Base-by-base conservation (phyloP, 2,329 filamentous ascomycete genomes). In the Cordyceps pruinosa region DNA sequence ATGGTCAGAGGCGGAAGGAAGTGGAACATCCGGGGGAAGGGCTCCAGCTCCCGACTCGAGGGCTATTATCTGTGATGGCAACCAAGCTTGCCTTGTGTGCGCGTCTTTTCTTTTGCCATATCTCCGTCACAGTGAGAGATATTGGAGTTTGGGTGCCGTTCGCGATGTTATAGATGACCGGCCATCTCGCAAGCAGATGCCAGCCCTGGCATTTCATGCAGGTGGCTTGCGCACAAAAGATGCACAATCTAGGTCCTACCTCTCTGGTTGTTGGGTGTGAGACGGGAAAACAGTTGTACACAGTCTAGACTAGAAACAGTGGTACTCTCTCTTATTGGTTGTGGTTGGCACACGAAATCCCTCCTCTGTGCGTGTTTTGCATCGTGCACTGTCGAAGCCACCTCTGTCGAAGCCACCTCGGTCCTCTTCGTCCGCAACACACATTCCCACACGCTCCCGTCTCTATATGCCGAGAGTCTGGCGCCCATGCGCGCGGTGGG, bases 231-330 rank as follows among this genome's bases (percentile, higher is more conserved):
- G 21, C 45, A 25, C 28, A 34, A 23, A n/a, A 26, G 28, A 19
- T 19, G 41, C 30, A 45, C 50, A 45, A 53, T 53, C 41, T 35
- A 25, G 50, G 50, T 45, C 17, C 39, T 45, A 35, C 50, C 19
- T 17, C 12, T 41, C 12, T 25, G 25, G 19, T 41, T 26, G 4
- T 41, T 5, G 8, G 21, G 39, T 19, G 50, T 34, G 45, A 45
- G 41, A 45, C 41, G 17, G 21, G n/a, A 28, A 17, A 4, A n/a
- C 25, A 9, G 39, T 44, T 53, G 50, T 45, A 53, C 50, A 37
- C 15, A 45, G 50, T 35, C 50, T 35, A 35, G 39, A 45, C 50
- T 45, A 53, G 41, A 37, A 53, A 37, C 50, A 53, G 50, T 45
- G 39, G 19, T 34, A 53, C 41, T 26, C 30, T 45, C 41, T 26